Evolutionary conservation across 2,329 filamentous ascomycete genomes (phyloP).

Genomic region (Xylariaceae sp.): DNA sequence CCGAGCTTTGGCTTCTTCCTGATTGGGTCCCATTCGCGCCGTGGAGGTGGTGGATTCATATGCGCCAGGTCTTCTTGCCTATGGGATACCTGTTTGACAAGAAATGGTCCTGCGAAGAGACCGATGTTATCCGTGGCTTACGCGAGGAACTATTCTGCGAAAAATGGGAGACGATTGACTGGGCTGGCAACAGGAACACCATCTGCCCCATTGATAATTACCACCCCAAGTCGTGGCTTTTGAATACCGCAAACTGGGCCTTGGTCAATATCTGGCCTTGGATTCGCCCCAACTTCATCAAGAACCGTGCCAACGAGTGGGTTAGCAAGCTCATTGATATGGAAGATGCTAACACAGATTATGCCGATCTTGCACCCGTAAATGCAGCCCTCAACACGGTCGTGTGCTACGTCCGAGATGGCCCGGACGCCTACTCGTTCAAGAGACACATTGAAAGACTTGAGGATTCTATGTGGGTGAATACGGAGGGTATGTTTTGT

Average conservation of each 20-base stretch:
- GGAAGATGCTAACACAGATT: slow-evolving; percentile 92
- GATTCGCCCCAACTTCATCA: slow-evolving; percentile 60
- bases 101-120: slow-evolving; percentile 70
- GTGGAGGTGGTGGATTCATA: slow-evolving; percentile 98
- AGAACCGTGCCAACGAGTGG: slow-evolving; percentile 71
- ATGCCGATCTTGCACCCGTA: slow-evolving; percentile 78
- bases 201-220: slow-evolving; percentile 82
- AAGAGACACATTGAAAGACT: slow-evolving; percentile 73
- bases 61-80: slow-evolving; percentile 89
- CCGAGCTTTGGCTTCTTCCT: slow-evolving; percentile 87
- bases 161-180: slow-evolving; percentile 72
- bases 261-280: slow-evolving; percentile 78
- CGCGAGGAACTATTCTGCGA: slow-evolving; percentile 78
- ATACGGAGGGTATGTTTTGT: slow-evolving; percentile 83
- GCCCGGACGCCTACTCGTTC: slow-evolving; percentile 66
- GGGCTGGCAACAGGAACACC: slow-evolving; percentile 71
- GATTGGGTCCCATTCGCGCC: slow-evolving; percentile 87
- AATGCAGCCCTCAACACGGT: slow-evolving; percentile 89
- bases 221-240: slow-evolving; percentile 80
- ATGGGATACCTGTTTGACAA: slow-evolving; percentile 90
- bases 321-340: slow-evolving; percentile 77
- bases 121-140: slow-evolving; percentile 65
- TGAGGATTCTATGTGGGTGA: slow-evolving; percentile 87
- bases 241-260: slow-evolving; percentile 73
- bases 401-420: slow-evolving; percentile 77